Percentiles rank a stretch among this genome's conserved stretches.
phyloP scores from a whole-genome alignment of 2,329 filamentous ascomycete species.

The Rhinocladiella similis region DNA sequence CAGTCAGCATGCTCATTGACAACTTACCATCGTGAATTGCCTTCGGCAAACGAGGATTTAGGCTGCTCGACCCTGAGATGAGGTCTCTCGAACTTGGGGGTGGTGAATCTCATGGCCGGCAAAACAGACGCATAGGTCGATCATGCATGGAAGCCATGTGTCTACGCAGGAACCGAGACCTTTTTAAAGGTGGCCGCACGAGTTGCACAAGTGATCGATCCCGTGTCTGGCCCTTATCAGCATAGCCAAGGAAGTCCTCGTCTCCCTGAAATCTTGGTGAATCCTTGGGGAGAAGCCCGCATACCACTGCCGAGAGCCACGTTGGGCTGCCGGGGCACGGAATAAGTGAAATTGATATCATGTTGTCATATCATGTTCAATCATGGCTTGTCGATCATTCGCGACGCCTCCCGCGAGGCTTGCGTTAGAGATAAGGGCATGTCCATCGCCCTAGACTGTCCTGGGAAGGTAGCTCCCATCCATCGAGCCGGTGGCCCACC shows the following conservation, averaged over 20 bases:
- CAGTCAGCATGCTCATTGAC: neutral
- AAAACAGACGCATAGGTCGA: neutral
- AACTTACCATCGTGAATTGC: conserved; percentile 40
- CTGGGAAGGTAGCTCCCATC: neutral
- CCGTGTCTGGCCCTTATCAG: neutral
- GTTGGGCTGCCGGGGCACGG: too few relatives aligned
- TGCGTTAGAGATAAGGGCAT: neutral
- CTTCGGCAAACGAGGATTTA: conserved; percentile 47
- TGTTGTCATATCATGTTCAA: neutral
- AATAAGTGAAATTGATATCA: neutral
- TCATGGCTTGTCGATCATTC: neutral
- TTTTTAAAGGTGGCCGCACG: neutral
- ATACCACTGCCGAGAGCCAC: too few relatives aligned
- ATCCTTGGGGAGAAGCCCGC: neutral
- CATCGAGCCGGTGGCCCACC: too few relatives aligned
- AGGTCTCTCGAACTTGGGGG: conserved; percentile 37
- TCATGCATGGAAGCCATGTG: neutral
- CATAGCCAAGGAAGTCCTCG: neutral
- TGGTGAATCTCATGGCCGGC: neutral
- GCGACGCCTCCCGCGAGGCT: neutral
- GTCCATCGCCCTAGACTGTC: neutral
- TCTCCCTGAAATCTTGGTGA: neutral
- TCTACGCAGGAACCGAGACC: neutral
- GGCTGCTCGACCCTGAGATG: conserved; percentile 47
- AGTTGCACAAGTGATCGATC: neutral